Conservation (phyloP, 371 early-diverging fungal species). For the Massospora cicadina region DNA sequence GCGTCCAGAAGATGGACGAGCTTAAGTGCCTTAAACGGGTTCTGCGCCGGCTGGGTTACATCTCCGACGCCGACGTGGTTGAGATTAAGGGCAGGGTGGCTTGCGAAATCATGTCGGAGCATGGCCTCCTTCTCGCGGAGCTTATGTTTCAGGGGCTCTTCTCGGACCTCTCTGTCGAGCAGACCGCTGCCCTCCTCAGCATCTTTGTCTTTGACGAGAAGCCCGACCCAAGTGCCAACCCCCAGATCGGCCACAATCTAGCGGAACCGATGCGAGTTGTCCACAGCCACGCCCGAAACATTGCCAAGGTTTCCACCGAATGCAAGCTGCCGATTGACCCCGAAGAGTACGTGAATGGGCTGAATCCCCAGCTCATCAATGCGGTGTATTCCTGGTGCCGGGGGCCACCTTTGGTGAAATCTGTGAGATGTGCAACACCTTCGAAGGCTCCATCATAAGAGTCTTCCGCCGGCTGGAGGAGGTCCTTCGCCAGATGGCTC, state of each 20-base stretch:
- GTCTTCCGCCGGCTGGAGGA: conserved; percentile 93
- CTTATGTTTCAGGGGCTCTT: conserved; percentile 98
- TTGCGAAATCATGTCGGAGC: conserved; percentile 96
- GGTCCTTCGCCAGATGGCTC: conserved; percentile 83
- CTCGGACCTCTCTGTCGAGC: conserved; percentile 78
- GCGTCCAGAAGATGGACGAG: conserved; percentile 45
- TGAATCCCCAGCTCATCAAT: conserved; percentile 91
- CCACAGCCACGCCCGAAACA: conserved; percentile 72
- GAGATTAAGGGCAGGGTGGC: conserved; percentile 98
- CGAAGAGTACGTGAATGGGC: conserved; percentile 63
- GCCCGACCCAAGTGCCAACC: conserved; percentile 19
- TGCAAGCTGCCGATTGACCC: conserved; percentile 69
- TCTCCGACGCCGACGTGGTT: conserved; percentile 63
- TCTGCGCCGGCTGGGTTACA: conserved; percentile 76
- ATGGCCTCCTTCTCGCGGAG: conserved; percentile 96
- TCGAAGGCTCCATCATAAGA: conserved; percentile 97
- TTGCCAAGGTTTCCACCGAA: conserved; percentile 74
- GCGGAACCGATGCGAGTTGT: conserved; percentile 57
- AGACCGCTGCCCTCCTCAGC: conserved; percentile 78
- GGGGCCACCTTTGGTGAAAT: conserved; percentile 89
- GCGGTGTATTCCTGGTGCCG: conserved; percentile 90
- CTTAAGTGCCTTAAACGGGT: conserved; percentile 78
- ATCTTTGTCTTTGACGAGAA: conserved; percentile 92
- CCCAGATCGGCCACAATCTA: conserved; percentile 51
- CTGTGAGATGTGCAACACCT: conserved; percentile 90